These are phyloP conservation scores for Ligustrum vulgare DNA, from an alignment of 257 asterid species.

Conservation along the genomic window DNA sequence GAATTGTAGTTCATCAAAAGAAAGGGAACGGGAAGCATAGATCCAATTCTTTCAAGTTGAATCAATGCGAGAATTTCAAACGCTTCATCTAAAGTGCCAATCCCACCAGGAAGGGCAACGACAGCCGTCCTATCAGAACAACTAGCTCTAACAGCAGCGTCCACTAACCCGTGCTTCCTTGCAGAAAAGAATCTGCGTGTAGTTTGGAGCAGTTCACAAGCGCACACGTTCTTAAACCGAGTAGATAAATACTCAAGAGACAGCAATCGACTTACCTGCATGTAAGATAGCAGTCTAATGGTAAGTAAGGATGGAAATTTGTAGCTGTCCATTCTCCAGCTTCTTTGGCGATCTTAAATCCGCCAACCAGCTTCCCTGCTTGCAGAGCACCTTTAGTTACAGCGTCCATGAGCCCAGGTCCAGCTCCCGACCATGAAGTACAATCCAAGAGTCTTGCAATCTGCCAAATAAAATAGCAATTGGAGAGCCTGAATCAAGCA, in stretches of 20 bases:
- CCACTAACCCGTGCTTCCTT: slow-evolving; percentile 90
- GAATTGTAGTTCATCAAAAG: slow-evolving; percentile 83
- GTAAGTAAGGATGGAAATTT: slow-evolving; percentile 72
- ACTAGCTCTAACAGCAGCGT: slow-evolving; percentile 74
- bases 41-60: slow-evolving; percentile 82
- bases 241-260: not conserved
- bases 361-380: slow-evolving; percentile 87
- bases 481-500: slow-evolving; percentile 20
- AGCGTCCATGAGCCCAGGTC: slow-evolving; percentile 98
- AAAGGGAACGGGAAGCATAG: slow-evolving; percentile 67
- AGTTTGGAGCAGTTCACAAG: slow-evolving; percentile 12
- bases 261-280: slow-evolving; percentile 57
- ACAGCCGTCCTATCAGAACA: slow-evolving; percentile 70
- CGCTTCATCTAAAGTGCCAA: slow-evolving; percentile 87
- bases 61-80: slow-evolving; percentile 84
- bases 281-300: slow-evolving; percentile 62
- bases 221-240: slow-evolving; percentile 1
- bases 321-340: slow-evolving; percentile 93
- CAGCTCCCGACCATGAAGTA: slow-evolving; percentile 95
- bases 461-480: slow-evolving; percentile 39
- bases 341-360: slow-evolving; percentile 86
- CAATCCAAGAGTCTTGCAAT: slow-evolving; percentile 70
- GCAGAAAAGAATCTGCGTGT: slow-evolving; percentile 81
- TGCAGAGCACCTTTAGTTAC: slow-evolving; percentile 83
- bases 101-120: slow-evolving; percentile 85